phyloP scores from a whole-genome alignment of 495 filamentous ascomycete species.

The Tuber brumale region DNA sequence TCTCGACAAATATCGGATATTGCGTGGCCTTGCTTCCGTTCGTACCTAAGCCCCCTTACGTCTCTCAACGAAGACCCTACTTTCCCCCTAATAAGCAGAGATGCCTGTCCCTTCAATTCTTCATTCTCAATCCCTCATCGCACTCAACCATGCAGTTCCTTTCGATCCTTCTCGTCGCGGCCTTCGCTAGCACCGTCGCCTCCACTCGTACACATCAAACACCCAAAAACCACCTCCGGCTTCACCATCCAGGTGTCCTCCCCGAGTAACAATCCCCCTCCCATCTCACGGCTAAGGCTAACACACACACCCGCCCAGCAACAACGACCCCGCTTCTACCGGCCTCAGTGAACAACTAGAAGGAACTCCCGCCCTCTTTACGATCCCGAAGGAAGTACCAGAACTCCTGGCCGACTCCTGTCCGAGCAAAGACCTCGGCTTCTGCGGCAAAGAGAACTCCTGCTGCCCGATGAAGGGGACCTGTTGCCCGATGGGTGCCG shows the following conservation, averaged over 20 bases:
- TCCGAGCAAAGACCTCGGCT: not conserved
- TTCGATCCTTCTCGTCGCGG: not conserved
- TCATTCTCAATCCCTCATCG: not conserved
- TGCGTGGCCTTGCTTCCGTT: not conserved
- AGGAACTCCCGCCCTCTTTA: not conserved
- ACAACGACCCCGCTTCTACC: not conserved
- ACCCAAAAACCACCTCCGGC: not conserved
- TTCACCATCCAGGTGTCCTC: not conserved
- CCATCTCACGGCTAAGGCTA: not conserved
- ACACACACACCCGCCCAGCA: not conserved
- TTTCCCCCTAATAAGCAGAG: not conserved
- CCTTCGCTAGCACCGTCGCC: not conserved
- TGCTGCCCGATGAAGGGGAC: constrained; percentile 28
- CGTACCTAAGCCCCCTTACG: not conserved
- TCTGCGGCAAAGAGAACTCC: constrained; percentile 3
- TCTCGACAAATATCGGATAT: not conserved
- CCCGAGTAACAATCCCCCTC: not conserved
- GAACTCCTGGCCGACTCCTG: not conserved
- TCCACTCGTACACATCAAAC: not conserved
- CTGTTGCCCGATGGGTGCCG: constrained; percentile 25
- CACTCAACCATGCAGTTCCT: not conserved
- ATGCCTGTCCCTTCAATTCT: not conserved
- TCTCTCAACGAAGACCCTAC: not conserved
- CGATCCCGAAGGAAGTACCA: not conserved
- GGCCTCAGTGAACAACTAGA: not conserved